phyloP scores from a whole-genome alignment of 2,329 filamentous ascomycete species.

The Fusarium phyllophilum region DNA sequence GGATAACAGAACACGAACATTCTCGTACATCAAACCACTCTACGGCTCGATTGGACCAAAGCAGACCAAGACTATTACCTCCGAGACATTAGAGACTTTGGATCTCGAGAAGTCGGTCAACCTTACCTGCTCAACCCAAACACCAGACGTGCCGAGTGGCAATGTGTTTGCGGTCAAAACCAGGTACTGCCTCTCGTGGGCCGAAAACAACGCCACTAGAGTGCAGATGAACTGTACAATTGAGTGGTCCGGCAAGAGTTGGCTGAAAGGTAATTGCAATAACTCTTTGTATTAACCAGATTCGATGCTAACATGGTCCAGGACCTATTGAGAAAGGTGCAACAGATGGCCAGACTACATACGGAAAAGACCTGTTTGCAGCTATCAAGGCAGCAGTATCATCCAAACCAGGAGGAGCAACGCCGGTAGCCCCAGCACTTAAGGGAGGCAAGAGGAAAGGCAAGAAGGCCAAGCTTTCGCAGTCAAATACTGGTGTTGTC shows the following conservation, averaged over 20 bases:
- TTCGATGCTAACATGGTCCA: constrained; percentile 54
- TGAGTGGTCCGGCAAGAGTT: constrained; percentile 98
- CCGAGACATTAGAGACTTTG: constrained; percentile 82
- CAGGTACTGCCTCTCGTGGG: constrained; percentile 94
- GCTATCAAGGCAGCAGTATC: constrained; percentile 78
- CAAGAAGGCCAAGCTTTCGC: constrained; percentile 61
- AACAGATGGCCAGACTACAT: constrained; percentile 86
- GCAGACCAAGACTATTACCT: constrained; percentile 93
- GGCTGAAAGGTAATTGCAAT: constrained; percentile 83
- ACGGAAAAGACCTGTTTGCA: constrained; percentile 82
- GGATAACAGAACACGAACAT: constrained; percentile 79
- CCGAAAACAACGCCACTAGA: constrained; percentile 83
- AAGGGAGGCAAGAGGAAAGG: constrained; percentile 71
- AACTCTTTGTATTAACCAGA: background rate
- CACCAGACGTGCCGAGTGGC: constrained; percentile 93
- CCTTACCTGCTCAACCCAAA: constrained; percentile 85
- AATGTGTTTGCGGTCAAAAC: constrained; percentile 94
- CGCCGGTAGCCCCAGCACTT: constrained; percentile 55
- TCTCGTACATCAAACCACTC: constrained; percentile 92
- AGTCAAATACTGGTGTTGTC: constrained; percentile 55
- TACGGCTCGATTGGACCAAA: constrained; percentile 85
- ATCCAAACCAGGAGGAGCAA: constrained; percentile 66
- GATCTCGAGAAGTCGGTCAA: constrained; percentile 90
- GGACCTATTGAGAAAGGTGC: constrained; percentile 96
- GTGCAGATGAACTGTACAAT: constrained; percentile 89